Evolutionary conservation across 495 filamentous ascomycete species (phyloP).

Genomic region (Penicillium fimorum): DNA sequence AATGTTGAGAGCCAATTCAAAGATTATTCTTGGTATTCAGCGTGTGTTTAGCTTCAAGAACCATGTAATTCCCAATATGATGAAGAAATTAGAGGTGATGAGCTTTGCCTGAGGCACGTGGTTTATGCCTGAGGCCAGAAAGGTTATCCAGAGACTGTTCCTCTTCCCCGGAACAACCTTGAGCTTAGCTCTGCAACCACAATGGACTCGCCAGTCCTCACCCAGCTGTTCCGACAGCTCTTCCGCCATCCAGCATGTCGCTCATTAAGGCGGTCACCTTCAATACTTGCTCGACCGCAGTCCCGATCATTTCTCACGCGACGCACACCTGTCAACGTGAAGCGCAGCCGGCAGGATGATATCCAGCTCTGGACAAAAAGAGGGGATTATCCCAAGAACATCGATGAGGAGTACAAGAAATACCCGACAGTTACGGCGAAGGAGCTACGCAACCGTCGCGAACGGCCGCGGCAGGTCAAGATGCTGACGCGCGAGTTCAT

Average conservation of each 20-base stretch:
- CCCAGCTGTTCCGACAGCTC: slow-evolving; percentile 77
- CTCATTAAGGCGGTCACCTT: slow-evolving; percentile 44
- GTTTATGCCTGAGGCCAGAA: slow-evolving; percentile 5
- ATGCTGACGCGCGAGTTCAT: slow-evolving; percentile 98
- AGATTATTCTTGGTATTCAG: background rate
- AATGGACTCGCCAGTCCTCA: slow-evolving; percentile 84
- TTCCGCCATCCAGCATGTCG: slow-evolving; percentile 69
- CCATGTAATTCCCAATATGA: background rate
- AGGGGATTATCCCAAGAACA: slow-evolving; percentile 68
- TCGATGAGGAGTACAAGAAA: slow-evolving; percentile 69
- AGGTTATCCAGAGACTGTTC: slow-evolving; percentile 1
- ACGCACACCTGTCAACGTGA: slow-evolving; percentile 27
- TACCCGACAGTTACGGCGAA: slow-evolving; percentile 85
- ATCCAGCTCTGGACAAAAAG: slow-evolving; percentile 73
- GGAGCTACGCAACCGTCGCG: slow-evolving; percentile 63
- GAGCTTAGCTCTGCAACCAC: slow-evolving; percentile 13
- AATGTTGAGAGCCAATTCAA: background rate
- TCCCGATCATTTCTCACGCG: slow-evolving; percentile 45
- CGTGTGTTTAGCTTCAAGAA: too few relatives aligned
- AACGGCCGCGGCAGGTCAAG: slow-evolving; percentile 84
- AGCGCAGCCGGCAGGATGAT: slow-evolving; percentile 35
- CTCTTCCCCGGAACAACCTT: slow-evolving; percentile 7
- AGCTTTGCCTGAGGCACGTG: slow-evolving; percentile 23
- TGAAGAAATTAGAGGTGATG: background rate
- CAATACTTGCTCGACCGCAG: slow-evolving; percentile 33